Percentiles rank a stretch among this genome's conserved stretches.
phyloP scores from a whole-genome alignment of 2,329 filamentous ascomycete genomes.

The Diplodia scrobiculata region DNA sequence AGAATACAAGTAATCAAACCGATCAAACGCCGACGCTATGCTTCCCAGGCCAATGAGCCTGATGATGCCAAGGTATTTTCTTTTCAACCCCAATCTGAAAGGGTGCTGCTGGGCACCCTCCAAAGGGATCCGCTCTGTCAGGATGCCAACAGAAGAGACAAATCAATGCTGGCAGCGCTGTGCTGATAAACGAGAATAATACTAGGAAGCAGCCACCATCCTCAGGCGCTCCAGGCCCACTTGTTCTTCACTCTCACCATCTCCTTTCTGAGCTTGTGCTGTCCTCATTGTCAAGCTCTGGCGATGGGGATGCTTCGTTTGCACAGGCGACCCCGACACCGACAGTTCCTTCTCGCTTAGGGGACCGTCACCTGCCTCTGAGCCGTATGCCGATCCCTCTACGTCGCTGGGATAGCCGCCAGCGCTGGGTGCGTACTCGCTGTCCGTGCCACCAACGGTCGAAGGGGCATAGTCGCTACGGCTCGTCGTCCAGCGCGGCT shows the following conservation, averaged over 20 bases:
- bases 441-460: conserved; percentile 25
- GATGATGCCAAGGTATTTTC: not conserved
- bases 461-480: conserved; percentile 26
- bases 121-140: not conserved
- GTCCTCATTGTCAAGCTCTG: conserved; percentile 27
- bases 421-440: conserved; percentile 24
- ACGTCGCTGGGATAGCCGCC: conserved; percentile 20
- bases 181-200: not conserved
- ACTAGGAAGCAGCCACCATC: conserved; percentile 26
- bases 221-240: conserved; percentile 12
- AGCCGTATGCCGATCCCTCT: conserved; percentile 8
- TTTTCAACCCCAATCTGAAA: not conserved
- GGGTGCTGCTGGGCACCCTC: not conserved
- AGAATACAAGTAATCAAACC: not conserved
- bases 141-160: not conserved
- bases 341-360: conserved; percentile 9
- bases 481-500: conserved; percentile 26
- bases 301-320: conserved; percentile 6
- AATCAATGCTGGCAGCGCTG: not conserved
- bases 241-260: conserved; percentile 7
- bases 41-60: not conserved
- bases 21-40: conserved; percentile 23
- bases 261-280: conserved; percentile 12
- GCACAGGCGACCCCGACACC: not conserved
- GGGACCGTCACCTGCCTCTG: not conserved